Evolutionary conservation across 2,329 filamentous ascomycete species (phyloP), one percentile per base, ranked within the genome.

Genomic region (Hymenoscyphus linearis): DNA sequence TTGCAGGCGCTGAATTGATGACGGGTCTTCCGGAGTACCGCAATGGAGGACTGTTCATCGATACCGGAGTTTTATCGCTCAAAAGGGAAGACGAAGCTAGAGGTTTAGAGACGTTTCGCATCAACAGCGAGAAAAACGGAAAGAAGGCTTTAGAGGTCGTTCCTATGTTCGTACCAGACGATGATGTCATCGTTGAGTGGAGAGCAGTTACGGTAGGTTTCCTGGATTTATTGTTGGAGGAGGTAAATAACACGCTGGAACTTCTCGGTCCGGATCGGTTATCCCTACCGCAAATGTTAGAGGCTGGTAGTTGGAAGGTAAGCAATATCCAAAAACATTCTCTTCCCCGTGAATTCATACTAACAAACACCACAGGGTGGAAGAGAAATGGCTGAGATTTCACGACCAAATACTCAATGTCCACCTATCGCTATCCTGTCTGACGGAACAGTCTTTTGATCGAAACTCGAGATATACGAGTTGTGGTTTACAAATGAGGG

Each of bases 301-400:
- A 98, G 76, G 95, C 93, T 14, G 95, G 95, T 57, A 96, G 91
- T 72, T 99, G 95, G 93, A 98, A 98, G 89, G 93, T 95, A 75
- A 77, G 40, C 5, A 22, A 9, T 2, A 18, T 18, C 9, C 3
- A 12, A n/a, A 47, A 3, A 3, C 3, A 4, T 16, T 10, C 1
- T 3, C 22, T 12, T 47, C 31, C 31, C 31, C 10, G 14, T 2
- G 47, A 60, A 58, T 58, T 22, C 57, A 35, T 55, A 61, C 59
- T 60, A 62, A 66, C 44, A 36, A 58, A 72, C 71, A n/a, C 71
- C 72, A 64, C 62, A 84, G 93, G 93, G 93, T 69, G 95, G 95
- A 62, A 87, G 95, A 72, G 95, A 98, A 77, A 89, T 98, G 73
- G 95, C 95, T 65, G 93, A 97, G 78, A 91, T 97, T 66, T 93